Evolutionary conservation across 164 flowering plant genomes (phyloP), one percentile per base, ranked within the genome.

Genomic region (Nymphaea thermarum): DNA sequence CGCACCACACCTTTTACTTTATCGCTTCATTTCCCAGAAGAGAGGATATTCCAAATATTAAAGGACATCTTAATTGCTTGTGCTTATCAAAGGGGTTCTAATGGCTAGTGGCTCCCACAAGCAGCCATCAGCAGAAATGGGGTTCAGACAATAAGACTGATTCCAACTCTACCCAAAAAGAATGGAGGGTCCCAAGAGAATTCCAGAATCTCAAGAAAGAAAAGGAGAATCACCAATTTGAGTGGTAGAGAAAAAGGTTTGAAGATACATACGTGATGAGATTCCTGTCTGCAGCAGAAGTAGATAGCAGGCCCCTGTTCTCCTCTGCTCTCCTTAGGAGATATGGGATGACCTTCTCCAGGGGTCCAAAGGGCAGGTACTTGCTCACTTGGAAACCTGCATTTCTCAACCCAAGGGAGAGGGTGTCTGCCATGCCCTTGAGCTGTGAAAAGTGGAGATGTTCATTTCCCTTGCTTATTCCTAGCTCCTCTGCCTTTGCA

Each of bases 331-430:
- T 83, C 63, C 98, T 78, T 1, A 93, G 73, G 7, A 93, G 89
- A 76, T 89, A 93, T 25, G 97, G 97, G 43, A 93, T 87, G 42
- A 91, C 82, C 71, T 71, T 76, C n/a, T 86, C 92, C 2, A 94
- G 80, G 0, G 96, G 96, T 3, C 98, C 98, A 74, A 77, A 94
- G 0, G 98, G 89, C 77, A 88, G 74, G 77, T 94, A 94, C 71
- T 94, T 94, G 86, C 98, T 88, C 44, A 90, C 96, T 69, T 70
- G 79, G 73, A 94, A 91, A 60, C 99, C 98, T 59, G 92, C 95
- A 75, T 83, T 87, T 51, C 74, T 85, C 75, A 91, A 68, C 0
- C 88, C 90, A 67, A 79, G 83, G 0, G 96, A 88, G 17, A 94
- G 77, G 6, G 83, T 85, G 11, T 91, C 98, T 25, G 99, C 79